Evolutionary conservation across 2,329 filamentous ascomycete species (phyloP), one percentile per base, ranked within the genome.

Genomic region (Westerdykella ornata): DNA sequence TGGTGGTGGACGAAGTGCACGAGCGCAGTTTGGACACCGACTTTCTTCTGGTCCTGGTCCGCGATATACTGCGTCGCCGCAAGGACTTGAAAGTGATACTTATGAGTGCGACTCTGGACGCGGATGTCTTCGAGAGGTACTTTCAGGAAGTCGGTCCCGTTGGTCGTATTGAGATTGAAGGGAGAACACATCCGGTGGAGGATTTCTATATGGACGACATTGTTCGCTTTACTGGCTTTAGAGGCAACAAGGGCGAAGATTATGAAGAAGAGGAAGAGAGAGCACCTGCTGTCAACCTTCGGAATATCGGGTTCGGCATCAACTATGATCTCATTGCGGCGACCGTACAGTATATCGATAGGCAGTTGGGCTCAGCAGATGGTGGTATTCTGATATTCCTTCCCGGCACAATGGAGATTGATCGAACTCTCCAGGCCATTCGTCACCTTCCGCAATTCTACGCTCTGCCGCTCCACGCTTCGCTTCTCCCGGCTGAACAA

Each of bases 321-420:
- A 96, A 97, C 65, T 97, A 97, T 62, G 81, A 85, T 41, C 74
- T 98, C 30, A 81, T 97, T 28, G 78, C 82, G 9, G 80, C 88
- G 47, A 86, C 86, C 0, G 85, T 95, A 12, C 79, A 78, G 49
- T 77, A 81, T 35, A 95, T 98, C 45, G 88, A 97, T 64, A 74
- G 75, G 7, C 81, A 90, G 51, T 74, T 98, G 1, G 75, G 75
- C 9, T 72, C 78, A 36, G 77, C 85, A 55, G 78, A 85, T 30
- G 92, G 92, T 2, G 90, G 87, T 1, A 94, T 98, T 38, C 69
- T 98, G n/a, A 88, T 98, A 32, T 98, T 98, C 69, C 71, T 98
- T 14, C 90, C 92, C 1, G 92, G 92, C 54, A 85, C 88, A 1
- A 80, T 87, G 52, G 92, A 98, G 66, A 98, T 98, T 57, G 88